Percentiles rank a stretch among this genome's conserved stretches.
Conservation (phyloP, 2,329 filamentous ascomycete species). For the Scolecobasidium constrictum region DNA sequence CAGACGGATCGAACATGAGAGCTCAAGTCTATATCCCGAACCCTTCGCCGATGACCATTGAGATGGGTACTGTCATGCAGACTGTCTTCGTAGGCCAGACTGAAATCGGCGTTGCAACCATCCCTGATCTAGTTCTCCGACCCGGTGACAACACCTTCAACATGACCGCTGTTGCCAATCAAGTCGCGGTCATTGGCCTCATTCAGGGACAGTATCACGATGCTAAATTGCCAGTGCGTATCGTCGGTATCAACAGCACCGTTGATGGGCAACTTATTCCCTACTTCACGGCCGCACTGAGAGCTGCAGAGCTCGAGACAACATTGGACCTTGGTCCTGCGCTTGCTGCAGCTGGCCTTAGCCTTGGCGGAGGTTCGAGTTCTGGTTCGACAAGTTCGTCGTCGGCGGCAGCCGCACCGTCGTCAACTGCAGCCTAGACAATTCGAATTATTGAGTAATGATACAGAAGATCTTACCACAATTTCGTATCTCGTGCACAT, state of each 20-base stretch:
- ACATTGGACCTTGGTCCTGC: constrained; percentile 41
- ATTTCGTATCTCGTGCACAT: too few relatives aligned
- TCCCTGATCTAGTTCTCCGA: constrained; percentile 46
- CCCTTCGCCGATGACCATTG: constrained; percentile 50
- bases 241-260: constrained; percentile 42
- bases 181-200: constrained; percentile 37
- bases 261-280: constrained; percentile 39
- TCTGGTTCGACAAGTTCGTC: neutral
- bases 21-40: constrained; percentile 53
- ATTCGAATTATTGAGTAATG: too few relatives aligned
- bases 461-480: too few relatives aligned
- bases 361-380: neutral
- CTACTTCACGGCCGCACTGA: constrained; percentile 48
- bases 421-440: too few relatives aligned
- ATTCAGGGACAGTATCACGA: constrained; percentile 40
- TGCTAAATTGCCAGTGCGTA: constrained; percentile 43
- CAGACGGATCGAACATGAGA: constrained; percentile 48
- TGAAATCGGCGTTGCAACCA: constrained; percentile 44
- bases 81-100: constrained; percentile 43
- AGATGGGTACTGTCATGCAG: constrained; percentile 57
- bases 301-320: constrained; percentile 39
- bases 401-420: too few relatives aligned
- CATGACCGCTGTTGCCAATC: constrained; percentile 44
- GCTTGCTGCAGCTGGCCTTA: constrained; percentile 16
- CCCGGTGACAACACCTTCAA: constrained; percentile 48